Base-by-base conservation (phyloP, 257 asterid species). In the Scutellaria galericulata region DNA sequence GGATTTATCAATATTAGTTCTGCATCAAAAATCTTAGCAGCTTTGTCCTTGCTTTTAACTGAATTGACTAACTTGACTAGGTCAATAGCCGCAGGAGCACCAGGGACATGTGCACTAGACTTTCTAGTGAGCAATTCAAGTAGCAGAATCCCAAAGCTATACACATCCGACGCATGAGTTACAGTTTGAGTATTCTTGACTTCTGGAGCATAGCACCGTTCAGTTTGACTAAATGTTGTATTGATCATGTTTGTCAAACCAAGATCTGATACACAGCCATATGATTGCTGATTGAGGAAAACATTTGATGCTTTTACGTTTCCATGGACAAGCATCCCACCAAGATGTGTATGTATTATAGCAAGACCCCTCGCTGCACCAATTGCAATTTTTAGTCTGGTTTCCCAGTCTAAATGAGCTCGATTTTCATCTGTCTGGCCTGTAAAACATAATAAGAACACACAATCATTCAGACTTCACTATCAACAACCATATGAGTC, bases 81-180 rank as follows among this genome's bases (percentile, higher is more conserved):
- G 73, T 80, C 71, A 44, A 75, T 76, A 24, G 81, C 44, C 31
- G 52, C 22, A 9, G 72, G 75, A 65, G 78, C 83, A 65, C 74
- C 71, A 10, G 54, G 72, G 42, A 60, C 41, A 12, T 71, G 15
- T 2, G 9, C 70, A 12, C 73, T 9, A 3, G 79, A n/a, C 62
- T 72, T 76, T 51, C 77, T 47, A 13, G 79, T 71, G 40, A 80
- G 70, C 15, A 80, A 73, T 46, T 80, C 76, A 5, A 80, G 73
- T 2, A 80, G 69, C 45, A 80, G 54, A 75, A 80, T 24, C 9
- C 84, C 84, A 18, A 80, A 76, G 81, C 74, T 24, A 64, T 76
- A 76, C 13, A 80, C 84, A 71, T 80, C 79, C 4, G 81, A 76
- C 37, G 80, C 75, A 9, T 80, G 81, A 20, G 81, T 71, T 10